Evolutionary conservation across 208 protist genomes (phyloP).

Genomic region (Acanthamoeba healyi): DNA sequence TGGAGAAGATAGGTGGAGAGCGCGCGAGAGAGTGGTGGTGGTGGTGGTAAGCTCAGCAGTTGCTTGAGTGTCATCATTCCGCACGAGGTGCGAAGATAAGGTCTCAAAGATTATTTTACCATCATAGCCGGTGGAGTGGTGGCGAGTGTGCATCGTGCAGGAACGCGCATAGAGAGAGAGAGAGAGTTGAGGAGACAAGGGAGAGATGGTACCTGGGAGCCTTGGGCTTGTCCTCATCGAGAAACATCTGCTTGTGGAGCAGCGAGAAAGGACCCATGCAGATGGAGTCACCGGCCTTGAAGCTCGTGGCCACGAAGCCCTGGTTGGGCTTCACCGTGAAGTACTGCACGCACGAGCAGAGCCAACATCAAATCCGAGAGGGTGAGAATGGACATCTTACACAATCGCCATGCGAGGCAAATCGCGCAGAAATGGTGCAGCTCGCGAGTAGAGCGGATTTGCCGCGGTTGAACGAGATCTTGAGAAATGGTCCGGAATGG

Average conservation of each 20-base stretch:
- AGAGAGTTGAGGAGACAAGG: background rate
- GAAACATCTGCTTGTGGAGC: conserved; percentile 64
- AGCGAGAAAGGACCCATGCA: conserved; percentile 70
- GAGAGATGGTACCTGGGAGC: conserved; percentile 53
- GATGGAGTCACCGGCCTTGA: conserved; percentile 68
- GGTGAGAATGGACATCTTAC: background rate
- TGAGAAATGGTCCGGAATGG: too few relatives aligned
- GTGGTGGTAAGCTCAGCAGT: background rate
- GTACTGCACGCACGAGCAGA: conserved; percentile 14
- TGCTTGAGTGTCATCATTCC: background rate
- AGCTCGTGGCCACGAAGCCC: conserved; percentile 68
- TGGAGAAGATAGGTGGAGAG: background rate
- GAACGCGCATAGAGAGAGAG: background rate
- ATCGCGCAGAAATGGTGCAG: background rate
- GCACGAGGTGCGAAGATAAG: background rate
- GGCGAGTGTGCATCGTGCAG: background rate
- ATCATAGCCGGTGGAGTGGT: background rate
- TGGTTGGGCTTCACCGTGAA: conserved; percentile 77
- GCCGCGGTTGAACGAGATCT: too few relatives aligned
- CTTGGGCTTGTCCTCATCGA: conserved; percentile 56
- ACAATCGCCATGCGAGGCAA: conserved; percentile 14
- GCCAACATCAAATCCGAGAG: background rate
- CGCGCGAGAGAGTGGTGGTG: background rate
- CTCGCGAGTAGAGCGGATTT: background rate
- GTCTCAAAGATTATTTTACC: background rate